Percentiles rank a stretch among this genome's conserved stretches.
Evolutionary conservation across 495 filamentous ascomycete species (phyloP).

Genomic region (Xylaria intraflava): DNA sequence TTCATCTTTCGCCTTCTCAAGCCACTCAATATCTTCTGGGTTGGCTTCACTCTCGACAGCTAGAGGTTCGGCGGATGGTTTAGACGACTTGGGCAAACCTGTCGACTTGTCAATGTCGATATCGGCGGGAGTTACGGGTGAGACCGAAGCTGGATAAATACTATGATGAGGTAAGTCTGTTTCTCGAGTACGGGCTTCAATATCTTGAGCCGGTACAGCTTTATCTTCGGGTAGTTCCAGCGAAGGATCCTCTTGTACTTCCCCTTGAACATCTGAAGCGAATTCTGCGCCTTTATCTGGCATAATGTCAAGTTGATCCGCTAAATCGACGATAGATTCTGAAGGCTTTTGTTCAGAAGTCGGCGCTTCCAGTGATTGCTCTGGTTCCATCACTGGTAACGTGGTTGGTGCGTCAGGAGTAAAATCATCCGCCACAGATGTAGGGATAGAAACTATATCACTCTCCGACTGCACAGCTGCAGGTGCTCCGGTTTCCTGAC

Average conservation of each 20-base stretch:
- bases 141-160: not conserved
- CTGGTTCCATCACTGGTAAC: not conserved
- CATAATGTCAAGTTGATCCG: not conserved
- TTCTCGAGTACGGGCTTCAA: not conserved
- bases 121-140: not conserved
- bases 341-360: constrained; percentile 2
- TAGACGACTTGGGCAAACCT: not conserved
- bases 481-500: not conserved
- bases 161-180: not conserved
- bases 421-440: not conserved
- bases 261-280: not conserved
- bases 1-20: not conserved
- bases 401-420: not conserved
- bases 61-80: not conserved
- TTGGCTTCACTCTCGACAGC: not conserved
- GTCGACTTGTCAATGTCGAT: not conserved
- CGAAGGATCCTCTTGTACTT: not conserved
- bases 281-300: not conserved
- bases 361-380: not conserved
- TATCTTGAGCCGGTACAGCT: not conserved
- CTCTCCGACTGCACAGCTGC: not conserved
- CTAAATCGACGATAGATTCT: constrained; percentile 1
- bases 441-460: not conserved
- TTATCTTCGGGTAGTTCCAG: not conserved
- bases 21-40: not conserved